phyloP scores from a whole-genome alignment of 345 rosid species.

The thale cress (Arabidopsis thaliana) region DNA sequence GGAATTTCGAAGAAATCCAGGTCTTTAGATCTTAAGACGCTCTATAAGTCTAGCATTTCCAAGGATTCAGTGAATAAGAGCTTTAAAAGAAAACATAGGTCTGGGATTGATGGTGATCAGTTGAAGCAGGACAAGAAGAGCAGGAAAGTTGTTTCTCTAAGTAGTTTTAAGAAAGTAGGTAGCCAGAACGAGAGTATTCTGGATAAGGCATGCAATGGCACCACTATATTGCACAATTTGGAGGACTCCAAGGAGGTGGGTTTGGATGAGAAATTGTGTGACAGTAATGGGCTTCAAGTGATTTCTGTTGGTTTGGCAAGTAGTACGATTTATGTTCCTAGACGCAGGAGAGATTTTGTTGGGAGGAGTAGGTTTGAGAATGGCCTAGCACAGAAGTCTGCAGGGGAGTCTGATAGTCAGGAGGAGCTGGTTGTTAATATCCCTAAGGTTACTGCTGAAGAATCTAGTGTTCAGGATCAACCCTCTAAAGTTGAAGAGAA shows the following conservation, averaged over 20 bases:
- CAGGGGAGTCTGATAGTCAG: slow-evolving; percentile 47
- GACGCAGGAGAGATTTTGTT: slow-evolving; percentile 79
- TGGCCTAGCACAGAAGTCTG: slow-evolving; percentile 49
- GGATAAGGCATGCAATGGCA: slow-evolving; percentile 60
- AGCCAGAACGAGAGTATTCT: slow-evolving; percentile 51
- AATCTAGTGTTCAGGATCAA: slow-evolving; percentile 45
- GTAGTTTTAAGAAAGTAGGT: slow-evolving; percentile 57
- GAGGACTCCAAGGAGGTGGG: slow-evolving; percentile 51
- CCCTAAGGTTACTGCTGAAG: slow-evolving; percentile 49
- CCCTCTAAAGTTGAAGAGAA: slow-evolving; percentile 49
- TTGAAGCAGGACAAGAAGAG: slow-evolving; percentile 63
- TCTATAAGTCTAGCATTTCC: slow-evolving; percentile 60
- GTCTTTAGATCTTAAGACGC: slow-evolving; percentile 91
- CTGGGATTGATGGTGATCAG: slow-evolving; percentile 50
- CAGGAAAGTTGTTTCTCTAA: slow-evolving; percentile 61
- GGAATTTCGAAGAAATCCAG: slow-evolving; percentile 77
- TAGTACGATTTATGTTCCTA: slow-evolving; percentile 63
- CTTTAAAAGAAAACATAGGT: slow-evolving; percentile 64
- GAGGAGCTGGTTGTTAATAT: slow-evolving; percentile 47
- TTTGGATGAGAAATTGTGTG: slow-evolving; percentile 50
- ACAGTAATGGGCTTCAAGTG: slow-evolving; percentile 51
- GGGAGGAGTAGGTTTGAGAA: slow-evolving; percentile 74
- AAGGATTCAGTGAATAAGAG: slow-evolving; percentile 56
- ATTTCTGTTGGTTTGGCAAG: slow-evolving; percentile 59
- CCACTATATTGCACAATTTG: slow-evolving; percentile 45